Evolutionary conservation across 805 yeast species (phyloP).

Genomic region (Myxozyma vanderwaltii): DNA sequence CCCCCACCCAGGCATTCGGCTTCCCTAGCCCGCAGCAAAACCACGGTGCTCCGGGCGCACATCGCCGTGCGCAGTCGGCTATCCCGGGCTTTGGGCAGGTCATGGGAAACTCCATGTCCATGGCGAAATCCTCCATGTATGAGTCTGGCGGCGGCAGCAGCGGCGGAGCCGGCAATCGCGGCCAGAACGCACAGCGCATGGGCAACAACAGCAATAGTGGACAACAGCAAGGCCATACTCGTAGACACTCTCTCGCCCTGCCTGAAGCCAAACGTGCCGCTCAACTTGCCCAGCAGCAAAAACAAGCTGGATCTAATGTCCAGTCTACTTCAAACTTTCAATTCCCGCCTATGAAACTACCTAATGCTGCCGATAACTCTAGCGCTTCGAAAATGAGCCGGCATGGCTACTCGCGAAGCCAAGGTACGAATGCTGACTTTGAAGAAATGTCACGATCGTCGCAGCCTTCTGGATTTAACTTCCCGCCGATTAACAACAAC

Average conservation of each 20-base stretch:
- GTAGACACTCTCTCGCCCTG: conserved; percentile 90
- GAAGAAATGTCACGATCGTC: conserved; percentile 14
- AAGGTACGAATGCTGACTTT: conserved; percentile 17
- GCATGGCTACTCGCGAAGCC: conserved; percentile 26
- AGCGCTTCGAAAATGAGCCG: conserved; percentile 14
- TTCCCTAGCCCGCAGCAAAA: conserved; percentile 7
- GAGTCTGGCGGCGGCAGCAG: conserved; percentile 10
- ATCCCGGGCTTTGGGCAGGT: conserved; percentile 24
- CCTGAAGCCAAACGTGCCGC: conserved; percentile 96
- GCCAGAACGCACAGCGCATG: conserved; percentile 19
- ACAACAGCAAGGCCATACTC: conserved; percentile 63
- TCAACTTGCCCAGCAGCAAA: conserved; percentile 76
- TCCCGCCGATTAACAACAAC: conserved; percentile 15
- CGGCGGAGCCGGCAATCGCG: conserved; percentile 12
- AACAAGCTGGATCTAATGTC: conserved; percentile 37
- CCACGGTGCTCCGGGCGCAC: conserved; percentile 33
- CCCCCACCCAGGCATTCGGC: conserved; percentile 19
- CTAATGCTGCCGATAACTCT: conserved; percentile 2
- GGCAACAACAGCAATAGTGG: conserved; percentile 14
- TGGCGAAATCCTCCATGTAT: conserved; percentile 7
- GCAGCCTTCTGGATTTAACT: conserved; percentile 17
- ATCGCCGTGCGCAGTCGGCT: conserved; percentile 45
- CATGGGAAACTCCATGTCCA: conserved; percentile 20
- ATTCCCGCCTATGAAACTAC: conserved; percentile 25
- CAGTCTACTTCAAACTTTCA: conserved; percentile 25